Conservation (phyloP, 2,329 filamentous ascomycete genomes). For the Scopulariopsis brevicaulis region DNA sequence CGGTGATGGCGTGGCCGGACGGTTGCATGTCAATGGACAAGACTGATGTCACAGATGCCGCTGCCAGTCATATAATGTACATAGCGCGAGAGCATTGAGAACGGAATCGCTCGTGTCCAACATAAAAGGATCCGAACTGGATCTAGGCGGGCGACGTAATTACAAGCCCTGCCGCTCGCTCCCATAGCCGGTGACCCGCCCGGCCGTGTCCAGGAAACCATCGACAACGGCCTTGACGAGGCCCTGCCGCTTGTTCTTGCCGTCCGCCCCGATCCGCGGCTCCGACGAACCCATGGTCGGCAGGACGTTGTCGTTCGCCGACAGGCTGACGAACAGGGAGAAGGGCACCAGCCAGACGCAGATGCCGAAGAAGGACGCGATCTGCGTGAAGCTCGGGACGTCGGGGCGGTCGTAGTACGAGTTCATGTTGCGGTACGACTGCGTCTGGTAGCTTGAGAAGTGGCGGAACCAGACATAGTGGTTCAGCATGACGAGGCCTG, state of each 20-base stretch:
- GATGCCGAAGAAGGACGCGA: slow-evolving; percentile 89
- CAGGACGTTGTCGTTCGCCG: slow-evolving; percentile 87
- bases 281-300: slow-evolving; percentile 79
- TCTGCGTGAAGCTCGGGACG: slow-evolving; percentile 80
- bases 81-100: background rate
- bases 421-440: slow-evolving; percentile 43
- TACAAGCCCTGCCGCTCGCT: background rate
- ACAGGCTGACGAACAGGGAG: slow-evolving; percentile 85
- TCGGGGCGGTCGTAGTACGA: slow-evolving; percentile 52
- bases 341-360: slow-evolving; percentile 97
- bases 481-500: slow-evolving; percentile 74
- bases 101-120: background rate
- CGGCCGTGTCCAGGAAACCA: slow-evolving; percentile 6
- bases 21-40: background rate
- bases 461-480: slow-evolving; percentile 95
- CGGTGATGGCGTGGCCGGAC: background rate
- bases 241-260: slow-evolving; percentile 44
- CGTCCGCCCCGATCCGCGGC: slow-evolving; percentile 31
- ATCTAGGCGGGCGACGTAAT: background rate
- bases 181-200: background rate
- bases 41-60: background rate
- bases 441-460: slow-evolving; percentile 58
- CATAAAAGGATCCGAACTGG: background rate
- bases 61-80: background rate
- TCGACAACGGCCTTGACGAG: slow-evolving; percentile 58